Percentiles rank a stretch among this genome's conserved stretches.
These are phyloP conservation scores for Pseudophaeomoniella oleicola DNA, from an alignment of 2,329 filamentous ascomycete genomes.

Conservation along the genomic window DNA sequence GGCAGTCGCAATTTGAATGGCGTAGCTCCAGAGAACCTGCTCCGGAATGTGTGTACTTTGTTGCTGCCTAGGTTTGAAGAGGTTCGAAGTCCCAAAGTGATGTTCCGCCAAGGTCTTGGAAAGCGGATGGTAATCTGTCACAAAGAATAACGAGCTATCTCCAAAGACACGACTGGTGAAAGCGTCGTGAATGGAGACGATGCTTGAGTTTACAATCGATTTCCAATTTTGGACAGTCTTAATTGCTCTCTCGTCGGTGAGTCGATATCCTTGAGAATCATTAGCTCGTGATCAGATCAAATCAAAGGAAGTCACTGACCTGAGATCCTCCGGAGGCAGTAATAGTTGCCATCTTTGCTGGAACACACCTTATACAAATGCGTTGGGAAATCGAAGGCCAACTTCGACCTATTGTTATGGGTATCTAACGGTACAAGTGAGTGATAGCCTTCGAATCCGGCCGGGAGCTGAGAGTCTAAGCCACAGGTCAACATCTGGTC, in stretches of 20 bases:
- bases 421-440: constrained; percentile 82
- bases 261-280: constrained; percentile 49
- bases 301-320: constrained; percentile 27
- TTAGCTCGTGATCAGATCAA: constrained; percentile 1
- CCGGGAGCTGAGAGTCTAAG: constrained; percentile 55
- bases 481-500: constrained; percentile 6
- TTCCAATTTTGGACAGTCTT: constrained; percentile 81
- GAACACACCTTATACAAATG: constrained; percentile 95
- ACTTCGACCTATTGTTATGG: constrained; percentile 60
- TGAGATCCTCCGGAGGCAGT: constrained; percentile 74
- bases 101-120: constrained; percentile 81
- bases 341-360: constrained; percentile 75
- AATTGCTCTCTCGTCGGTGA: constrained; percentile 83
- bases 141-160: constrained; percentile 86
- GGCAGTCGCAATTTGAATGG: constrained; percentile 80
- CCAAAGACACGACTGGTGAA: constrained; percentile 90
- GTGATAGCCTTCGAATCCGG: constrained; percentile 72
- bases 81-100: constrained; percentile 23
- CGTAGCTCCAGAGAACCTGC: constrained; percentile 74
- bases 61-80: constrained; percentile 29
- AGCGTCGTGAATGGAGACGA: constrained; percentile 78
- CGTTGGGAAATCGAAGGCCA: constrained; percentile 68
- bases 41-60: constrained; percentile 46
- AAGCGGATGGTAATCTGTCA: constrained; percentile 83
- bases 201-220: constrained; percentile 61